Base-by-base conservation (phyloP, 495 filamentous ascomycete species). In the Aspergillus saccharolyticus region DNA sequence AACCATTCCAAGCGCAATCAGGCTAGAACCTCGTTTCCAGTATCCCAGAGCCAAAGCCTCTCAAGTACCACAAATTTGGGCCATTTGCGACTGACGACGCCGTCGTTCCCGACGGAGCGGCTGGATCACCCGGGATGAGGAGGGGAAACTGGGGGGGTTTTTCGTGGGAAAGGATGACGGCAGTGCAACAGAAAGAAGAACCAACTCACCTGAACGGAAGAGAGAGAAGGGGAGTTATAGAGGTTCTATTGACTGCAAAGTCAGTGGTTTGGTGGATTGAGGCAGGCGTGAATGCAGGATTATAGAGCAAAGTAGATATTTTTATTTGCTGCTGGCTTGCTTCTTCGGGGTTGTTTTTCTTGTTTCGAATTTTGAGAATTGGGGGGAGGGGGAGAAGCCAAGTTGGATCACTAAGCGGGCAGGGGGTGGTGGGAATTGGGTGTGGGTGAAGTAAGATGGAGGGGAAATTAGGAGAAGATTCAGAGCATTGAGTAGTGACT, bases 401-500 rank as follows among this genome's bases (percentile, higher is more conserved):
- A 63, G 56, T 30, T 30, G 25, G 25, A 30, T 30, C 25, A 30
- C 25, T 30, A 30, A 30, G 25, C 25, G 25, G 25, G 25, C 57
- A 42, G 56, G 57, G 66, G 64, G 62, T 53, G 48, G 53, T 44
- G 53, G 28, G 48, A 55, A 51, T 44, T n/a, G n/a, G 55, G 60
- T 19, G 44, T 19, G n/a, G 44, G 44, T 46, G 44, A 46, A 46
- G 44, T 15, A n/a, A 22, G 20, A 7, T 16, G 45, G 45, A 48
- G 14, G 45, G 24, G 45, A 30, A 30, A 30, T 30, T 30, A 30
- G 25, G 25, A 30, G n/a, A 30, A 10, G 10, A 30, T 4, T 30
- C 25, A 30, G 25, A 30, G 25, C 4, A 30, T 30, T 30, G 25
- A 30, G 4, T 30, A 10, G 25, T 30, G 25, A 30, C 25, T 30